Base-by-base conservation (phyloP, 2,329 filamentous ascomycete species). In the Cordyceps cateniannulata region DNA sequence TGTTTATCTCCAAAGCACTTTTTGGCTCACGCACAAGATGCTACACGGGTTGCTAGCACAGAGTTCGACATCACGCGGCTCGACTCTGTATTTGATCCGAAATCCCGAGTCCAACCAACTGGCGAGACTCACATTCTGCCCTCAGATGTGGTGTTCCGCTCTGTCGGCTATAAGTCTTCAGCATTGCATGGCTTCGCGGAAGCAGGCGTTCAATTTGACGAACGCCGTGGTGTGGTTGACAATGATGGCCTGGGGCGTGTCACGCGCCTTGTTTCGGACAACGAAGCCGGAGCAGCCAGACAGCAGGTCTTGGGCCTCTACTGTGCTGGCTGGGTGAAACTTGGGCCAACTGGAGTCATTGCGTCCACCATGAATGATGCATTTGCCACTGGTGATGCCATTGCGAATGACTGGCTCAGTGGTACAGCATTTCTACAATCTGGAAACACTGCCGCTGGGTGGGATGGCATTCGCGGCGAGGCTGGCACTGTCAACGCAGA, bases 311-410 rank as follows among this genome's bases (percentile, higher is more conserved):
- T 87, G 0, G 91, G 93, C 0, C 74, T 96, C 29, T 99, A 99
- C 75, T 96, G 92, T 65, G 90, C 93, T 18, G 95, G 95, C 0
- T 99, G 95, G 95, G 92, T 97, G 10, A 98, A 98, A 77, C 85
- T 89, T 40, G 95, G 95, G 0, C 93, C 95, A 0, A 97, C 92
- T 0, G 95, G 95, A 2, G 93, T 98, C 3, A 99, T 99, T 71
- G 93, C 93, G 1, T 92, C 88, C 32, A 99, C 95, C 0, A 96
- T 99, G 91, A 85, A 89, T 62, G 95, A 99, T 72, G 93, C 95
- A 0, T 99, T 98, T 69, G 82, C 84, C 9, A 96, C 92, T 0
- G 95, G 87, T 1, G 93, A 97, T 70, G 85, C 88, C 3, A 89
- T 99, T 64, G 84, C 84, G 0, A 76, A 83, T n/a, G 95, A 99